A percentile compares a stretch with the other conserved stretches of the same genome.
phyloP scores from a whole-genome alignment of 345 rosid genomes.

The Noccaea bulbosa region DNA sequence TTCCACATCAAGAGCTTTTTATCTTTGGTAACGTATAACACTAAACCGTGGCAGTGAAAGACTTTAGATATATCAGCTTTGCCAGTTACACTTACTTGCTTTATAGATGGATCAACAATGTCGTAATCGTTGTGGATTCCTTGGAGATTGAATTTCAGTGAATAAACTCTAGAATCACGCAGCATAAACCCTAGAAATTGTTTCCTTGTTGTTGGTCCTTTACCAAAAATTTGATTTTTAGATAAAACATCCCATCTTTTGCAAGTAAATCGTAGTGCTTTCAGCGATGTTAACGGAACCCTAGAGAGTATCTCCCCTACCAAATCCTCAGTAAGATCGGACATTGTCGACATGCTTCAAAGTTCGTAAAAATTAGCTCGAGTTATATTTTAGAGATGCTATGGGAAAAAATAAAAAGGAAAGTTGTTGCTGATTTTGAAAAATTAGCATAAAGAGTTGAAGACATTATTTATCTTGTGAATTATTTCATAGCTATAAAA shows the following conservation, averaged over 20 bases:
- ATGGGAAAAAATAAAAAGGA: too few species aligned
- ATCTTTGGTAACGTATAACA: background rate
- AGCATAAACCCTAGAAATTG: constrained; percentile 1
- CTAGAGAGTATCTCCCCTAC: background rate
- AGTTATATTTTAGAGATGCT: too few species aligned
- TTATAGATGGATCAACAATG: background rate
- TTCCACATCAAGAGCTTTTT: background rate
- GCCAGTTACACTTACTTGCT: background rate
- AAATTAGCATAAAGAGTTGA: too few species aligned
- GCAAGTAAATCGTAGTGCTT: background rate
- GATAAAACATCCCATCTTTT: background rate
- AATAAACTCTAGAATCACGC: background rate
- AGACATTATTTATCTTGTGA: too few species aligned
- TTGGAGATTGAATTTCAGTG: background rate
- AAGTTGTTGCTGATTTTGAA: too few species aligned
- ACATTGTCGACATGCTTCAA: background rate
- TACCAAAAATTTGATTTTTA: background rate
- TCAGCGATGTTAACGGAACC: background rate
- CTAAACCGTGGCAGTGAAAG: background rate
- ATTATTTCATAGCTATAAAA: too few species aligned
- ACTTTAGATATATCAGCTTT: background rate
- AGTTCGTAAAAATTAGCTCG: too few species aligned
- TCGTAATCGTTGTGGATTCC: background rate
- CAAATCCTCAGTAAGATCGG: background rate
- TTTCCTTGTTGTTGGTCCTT: background rate